Base-by-base conservation (phyloP, 2,329 filamentous ascomycete genomes). In the Microdochium trichocladiopsis region DNA sequence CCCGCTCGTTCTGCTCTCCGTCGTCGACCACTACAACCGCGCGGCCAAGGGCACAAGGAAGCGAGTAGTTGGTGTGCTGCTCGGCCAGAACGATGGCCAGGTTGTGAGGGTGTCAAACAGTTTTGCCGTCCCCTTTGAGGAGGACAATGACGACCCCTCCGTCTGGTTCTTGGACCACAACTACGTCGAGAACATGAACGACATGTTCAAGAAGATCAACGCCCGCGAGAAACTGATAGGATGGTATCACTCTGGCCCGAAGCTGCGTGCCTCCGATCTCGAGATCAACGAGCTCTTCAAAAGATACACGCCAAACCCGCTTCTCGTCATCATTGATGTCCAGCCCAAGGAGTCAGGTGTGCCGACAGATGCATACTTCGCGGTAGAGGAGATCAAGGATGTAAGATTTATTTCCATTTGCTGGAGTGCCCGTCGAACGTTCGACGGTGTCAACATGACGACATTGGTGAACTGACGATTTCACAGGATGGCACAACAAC, bases 201-300 rank as follows among this genome's bases (percentile, higher is more conserved):
- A 97, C 72, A 99, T 99, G 94, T 99, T 99, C 82, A 99, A 99
- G 80, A 97, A 97, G 77, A 92, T 99, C 79, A 99, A 99, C 76
- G 94, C 94, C 56, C 81, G 90, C 58, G 94, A 99, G 77, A 97
- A 97, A 84, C 82, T 99, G 70, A 95, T 99, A 80, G 94, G 94
- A 66, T 99, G 94, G 94, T 99, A 99, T 73, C 94, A 99, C 74
- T 95, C 94, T 21, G 94, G 94, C 43, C 94, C 94, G 37, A 99
- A 97, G 79, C 80, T 99, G 65, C 86, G 94, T 67, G 93, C 92
- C 52, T 96, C 94, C 47, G 94, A 99, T 78, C 77, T 99, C 60
- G 90, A 97, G 76, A 96, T 99, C 86, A 99, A 99, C 74, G 94
- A 99, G 75, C 83, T 99, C 54, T 97, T 99, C 83, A 99, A 99